These are phyloP conservation scores for Malassezia vespertilionis DNA, from an alignment of 1,284 basidiomycete species.

Conservation along the genomic window DNA sequence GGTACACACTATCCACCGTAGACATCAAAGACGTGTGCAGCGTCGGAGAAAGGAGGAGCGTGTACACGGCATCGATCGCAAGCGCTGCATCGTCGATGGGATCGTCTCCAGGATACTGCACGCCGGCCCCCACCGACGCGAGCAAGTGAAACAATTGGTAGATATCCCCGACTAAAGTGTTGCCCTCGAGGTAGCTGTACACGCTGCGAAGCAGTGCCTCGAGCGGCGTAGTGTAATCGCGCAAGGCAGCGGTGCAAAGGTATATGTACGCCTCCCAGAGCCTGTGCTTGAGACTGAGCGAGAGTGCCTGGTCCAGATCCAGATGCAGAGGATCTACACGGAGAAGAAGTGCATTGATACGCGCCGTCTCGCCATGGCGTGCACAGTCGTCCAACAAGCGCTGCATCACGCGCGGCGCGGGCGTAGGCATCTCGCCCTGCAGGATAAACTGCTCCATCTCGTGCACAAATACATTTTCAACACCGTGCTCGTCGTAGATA, in stretches of 20 bases:
- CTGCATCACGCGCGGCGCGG: slow-evolving; percentile 76
- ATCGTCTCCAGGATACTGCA: slow-evolving; percentile 15
- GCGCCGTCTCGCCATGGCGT: slow-evolving; percentile 60
- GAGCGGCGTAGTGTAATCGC: slow-evolving; percentile 78
- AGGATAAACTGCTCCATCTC: slow-evolving; percentile 77
- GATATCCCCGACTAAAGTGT: slow-evolving; percentile 36
- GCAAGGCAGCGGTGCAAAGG: slow-evolving; percentile 75
- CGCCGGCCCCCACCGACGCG: neutral
- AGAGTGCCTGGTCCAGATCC: slow-evolving; percentile 86
- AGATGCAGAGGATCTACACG: slow-evolving; percentile 82
- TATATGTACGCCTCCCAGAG: slow-evolving; percentile 91
- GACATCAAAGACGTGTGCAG: too few species aligned
- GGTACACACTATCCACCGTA: too few species aligned
- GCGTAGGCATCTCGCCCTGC: slow-evolving; percentile 59
- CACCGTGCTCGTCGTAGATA: slow-evolving; percentile 71
- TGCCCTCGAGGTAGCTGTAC: slow-evolving; percentile 56
- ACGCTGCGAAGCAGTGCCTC: slow-evolving; percentile 66
- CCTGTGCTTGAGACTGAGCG: slow-evolving; percentile 66
- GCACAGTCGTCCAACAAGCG: slow-evolving; percentile 69
- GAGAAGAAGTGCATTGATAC: slow-evolving; percentile 83
- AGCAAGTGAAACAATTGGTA: neutral
- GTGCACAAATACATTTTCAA: slow-evolving; percentile 72
- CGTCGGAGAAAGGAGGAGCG: neutral
- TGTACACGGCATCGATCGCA: neutral
- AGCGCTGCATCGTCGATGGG: neutral